Evolutionary conservation across 208 protist species (phyloP), one percentile per base, ranked within the genome.

Genomic region (Balamuthia mandrillaris): DNA sequence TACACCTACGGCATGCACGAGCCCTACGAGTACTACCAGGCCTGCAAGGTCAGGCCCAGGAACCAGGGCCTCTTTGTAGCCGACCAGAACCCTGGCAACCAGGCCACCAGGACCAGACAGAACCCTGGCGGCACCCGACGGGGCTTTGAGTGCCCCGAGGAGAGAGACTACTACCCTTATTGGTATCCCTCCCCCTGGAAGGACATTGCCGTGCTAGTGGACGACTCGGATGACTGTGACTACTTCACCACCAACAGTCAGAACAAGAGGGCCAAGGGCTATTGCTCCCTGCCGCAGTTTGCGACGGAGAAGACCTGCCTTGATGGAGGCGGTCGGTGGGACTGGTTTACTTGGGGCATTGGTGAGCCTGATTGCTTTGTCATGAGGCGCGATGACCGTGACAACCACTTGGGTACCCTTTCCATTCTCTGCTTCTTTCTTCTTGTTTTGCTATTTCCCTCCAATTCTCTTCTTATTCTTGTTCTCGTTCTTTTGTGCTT

Each of bases 91-190:
- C 7, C 86, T n/a, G 47, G 45, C 31, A 31, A 58, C 27, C 49
- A 86, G 24, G 39, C 77, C n/a, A 85, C 91, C 27, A 45, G 42
- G 10, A 96, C 94, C 6, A 85, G 94, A 44, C 94, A 96, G 86
- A 94, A 95, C 74, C 27, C 52, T 7, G 86, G 65, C 42, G 87
- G 87, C 60, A 74, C 45, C 10, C 88, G 90, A 56, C 74, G 66
- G 42, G 95, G 94, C 42, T 94, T 91, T 24, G 94, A 96, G 84
- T 96, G 95, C 68, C 92, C 90, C 52, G 95, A 96, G 79, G 95
- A 96, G 74, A 74, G 94, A 68, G 94, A 96, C 79, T 96, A 96
- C 88, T 96, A 95, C 68, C 94, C 94, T 47, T 96, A 95, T 86
- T 96, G 94, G 94, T 89, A 93, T 68, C 92, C 91, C 83, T 90